Percentiles rank a stretch among this genome's conserved stretches.
phyloP scores from a whole-genome alignment of 2,329 filamentous ascomycete genomes.

The Ciborinia camelliae region DNA sequence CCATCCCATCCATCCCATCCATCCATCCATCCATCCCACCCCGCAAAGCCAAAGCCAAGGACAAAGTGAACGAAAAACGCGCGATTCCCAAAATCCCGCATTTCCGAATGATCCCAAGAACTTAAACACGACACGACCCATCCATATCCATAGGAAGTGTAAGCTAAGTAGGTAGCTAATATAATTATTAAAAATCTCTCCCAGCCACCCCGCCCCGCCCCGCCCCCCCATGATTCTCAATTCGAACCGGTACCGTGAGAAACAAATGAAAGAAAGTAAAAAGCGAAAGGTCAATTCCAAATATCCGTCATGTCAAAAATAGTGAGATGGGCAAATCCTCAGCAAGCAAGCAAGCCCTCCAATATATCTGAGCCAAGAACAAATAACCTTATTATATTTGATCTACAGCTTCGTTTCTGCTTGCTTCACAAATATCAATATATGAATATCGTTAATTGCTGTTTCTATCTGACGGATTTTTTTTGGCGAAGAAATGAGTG shows the following conservation, averaged over 20 bases:
- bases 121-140: conserved; percentile 9
- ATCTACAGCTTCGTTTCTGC: neutral
- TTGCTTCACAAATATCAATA: conserved; percentile 2
- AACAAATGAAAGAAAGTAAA: conserved; percentile 3
- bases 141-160: conserved; percentile 14
- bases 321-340: neutral
- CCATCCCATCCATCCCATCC: too few species aligned
- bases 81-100: neutral
- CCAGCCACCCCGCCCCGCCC: too few species aligned
- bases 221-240: neutral
- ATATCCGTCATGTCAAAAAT: neutral
- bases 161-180: conserved; percentile 13
- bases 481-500: neutral
- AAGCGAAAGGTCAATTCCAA: neutral
- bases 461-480: neutral
- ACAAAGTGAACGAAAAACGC: neutral
- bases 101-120: conserved; percentile 12
- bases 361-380: neutral
- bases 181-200: conserved; percentile 16
- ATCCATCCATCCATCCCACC: neutral
- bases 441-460: neutral
- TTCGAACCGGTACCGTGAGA: neutral
- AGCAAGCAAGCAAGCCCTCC: neutral
- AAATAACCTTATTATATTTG: neutral
- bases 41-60: too few species aligned